A percentile compares a stretch with the other conserved stretches of the same genome.
These are phyloP conservation scores for Coffea humblotiana DNA, from an alignment of 305 asterid genomes.

Conservation along the genomic window DNA sequence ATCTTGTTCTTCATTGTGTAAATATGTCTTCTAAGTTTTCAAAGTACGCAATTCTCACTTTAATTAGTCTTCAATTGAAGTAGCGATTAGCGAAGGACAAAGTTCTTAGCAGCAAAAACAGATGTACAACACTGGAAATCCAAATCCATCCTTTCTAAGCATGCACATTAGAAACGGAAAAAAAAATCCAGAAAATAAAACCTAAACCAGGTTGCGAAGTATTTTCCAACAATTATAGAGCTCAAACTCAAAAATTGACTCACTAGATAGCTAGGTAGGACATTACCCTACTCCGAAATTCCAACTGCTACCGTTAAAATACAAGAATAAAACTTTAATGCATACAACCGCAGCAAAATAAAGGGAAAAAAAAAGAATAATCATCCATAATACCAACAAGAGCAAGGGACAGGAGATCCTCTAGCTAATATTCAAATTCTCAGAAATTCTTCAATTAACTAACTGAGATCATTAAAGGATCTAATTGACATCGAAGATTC, in stretches of 20 bases:
- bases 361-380: background rate
- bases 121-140: background rate
- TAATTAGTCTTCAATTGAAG: background rate
- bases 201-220: background rate
- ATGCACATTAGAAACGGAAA: too few relatives aligned
- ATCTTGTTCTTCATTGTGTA: background rate
- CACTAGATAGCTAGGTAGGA: background rate
- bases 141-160: background rate
- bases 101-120: background rate
- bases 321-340: background rate
- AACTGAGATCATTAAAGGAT: slow-evolving; percentile 8
- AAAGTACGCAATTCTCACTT: background rate
- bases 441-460: background rate
- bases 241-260: slow-evolving; percentile 3
- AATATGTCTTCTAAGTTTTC: background rate
- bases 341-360: too few relatives aligned
- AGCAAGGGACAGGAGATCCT: slow-evolving; percentile 1
- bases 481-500: background rate
- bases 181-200: background rate
- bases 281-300: background rate
- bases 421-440: background rate
- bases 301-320: background rate
- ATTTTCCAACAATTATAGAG: background rate
- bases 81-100: background rate
- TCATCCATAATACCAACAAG: background rate